Conservation (phyloP, 495 filamentous ascomycete species). For the Pseudomonodictys pantanalensis region DNA sequence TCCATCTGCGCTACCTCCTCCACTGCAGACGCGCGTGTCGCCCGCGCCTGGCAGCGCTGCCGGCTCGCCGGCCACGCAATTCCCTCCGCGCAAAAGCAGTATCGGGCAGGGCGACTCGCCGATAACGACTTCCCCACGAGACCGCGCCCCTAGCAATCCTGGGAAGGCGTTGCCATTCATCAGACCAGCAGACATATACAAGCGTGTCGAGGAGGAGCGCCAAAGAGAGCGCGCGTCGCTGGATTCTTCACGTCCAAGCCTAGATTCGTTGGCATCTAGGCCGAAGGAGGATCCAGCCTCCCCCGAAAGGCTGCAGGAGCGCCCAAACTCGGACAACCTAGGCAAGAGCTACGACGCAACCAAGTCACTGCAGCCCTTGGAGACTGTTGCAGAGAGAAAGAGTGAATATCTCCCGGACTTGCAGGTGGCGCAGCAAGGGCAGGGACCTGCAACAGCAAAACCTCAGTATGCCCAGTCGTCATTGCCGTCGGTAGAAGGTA, state of each 20-base stretch:
- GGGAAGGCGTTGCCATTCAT: constrained; percentile 61
- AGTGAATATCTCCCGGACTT: constrained; percentile 50
- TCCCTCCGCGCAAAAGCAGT: constrained; percentile 62
- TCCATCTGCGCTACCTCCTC: constrained; percentile 39
- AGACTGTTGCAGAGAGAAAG: constrained; percentile 57
- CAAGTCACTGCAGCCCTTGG: constrained; percentile 41
- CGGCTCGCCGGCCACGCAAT: constrained; percentile 31
- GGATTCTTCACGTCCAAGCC: constrained; percentile 47
- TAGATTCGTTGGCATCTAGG: constrained; percentile 34
- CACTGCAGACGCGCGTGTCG: constrained; percentile 35
- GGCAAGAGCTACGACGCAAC: constrained; percentile 31
- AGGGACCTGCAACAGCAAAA: background rate
- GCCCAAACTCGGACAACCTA: constrained; percentile 24
- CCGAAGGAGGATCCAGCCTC: constrained; percentile 20
- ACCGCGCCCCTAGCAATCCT: constrained; percentile 28
- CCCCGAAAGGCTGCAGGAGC: constrained; percentile 16
- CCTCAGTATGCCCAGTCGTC: background rate
- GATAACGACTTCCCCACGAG: constrained; percentile 23
- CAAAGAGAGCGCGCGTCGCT: constrained; percentile 53
- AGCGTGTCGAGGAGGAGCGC: constrained; percentile 65
- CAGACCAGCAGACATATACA: constrained; percentile 77
- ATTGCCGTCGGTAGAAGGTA: constrained; percentile 12
- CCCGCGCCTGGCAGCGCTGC: constrained; percentile 19
- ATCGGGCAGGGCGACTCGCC: constrained; percentile 45
- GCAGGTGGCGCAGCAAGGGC: constrained; percentile 1